Evolutionary conservation across 1,284 basidiomycete genomes (phyloP).

Genomic region (Malassezia dermatis): DNA sequence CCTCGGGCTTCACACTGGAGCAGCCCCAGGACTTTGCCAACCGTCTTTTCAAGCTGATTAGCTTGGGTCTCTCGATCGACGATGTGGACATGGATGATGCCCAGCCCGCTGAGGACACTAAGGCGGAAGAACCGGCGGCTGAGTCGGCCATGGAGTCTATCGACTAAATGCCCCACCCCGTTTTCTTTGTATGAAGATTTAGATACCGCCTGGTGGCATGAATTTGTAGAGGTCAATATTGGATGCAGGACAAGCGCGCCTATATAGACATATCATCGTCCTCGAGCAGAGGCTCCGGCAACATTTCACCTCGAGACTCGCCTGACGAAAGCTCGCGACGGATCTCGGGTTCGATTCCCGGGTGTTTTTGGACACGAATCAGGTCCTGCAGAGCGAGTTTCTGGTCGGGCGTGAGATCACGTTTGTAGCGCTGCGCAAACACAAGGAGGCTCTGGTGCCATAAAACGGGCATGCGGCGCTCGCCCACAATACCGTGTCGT

Average conservation of each 20-base stretch:
- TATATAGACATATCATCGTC: conserved; percentile 23
- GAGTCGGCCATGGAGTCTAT: conserved; percentile 47
- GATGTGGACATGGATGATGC: conserved; percentile 23
- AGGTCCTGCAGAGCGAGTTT: conserved; percentile 95
- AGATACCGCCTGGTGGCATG: conserved; percentile 5
- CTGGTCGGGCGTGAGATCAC: conserved; percentile 93
- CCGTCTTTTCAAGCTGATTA: conserved; percentile 96
- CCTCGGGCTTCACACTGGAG: conserved; percentile 70
- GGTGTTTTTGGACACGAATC: conserved; percentile 72
- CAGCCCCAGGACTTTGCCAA: conserved; percentile 88
- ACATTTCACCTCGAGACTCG: conserved; percentile 52
- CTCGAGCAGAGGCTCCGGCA: conserved; percentile 43
- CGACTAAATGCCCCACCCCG: conserved; percentile 27
- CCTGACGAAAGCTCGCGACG: conserved; percentile 62
- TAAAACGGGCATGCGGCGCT: conserved; percentile 61
- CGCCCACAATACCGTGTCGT: conserved; percentile 19
- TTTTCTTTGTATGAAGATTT: conserved; percentile 1
- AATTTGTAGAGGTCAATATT: neutral
- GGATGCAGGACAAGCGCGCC: conserved; percentile 1
- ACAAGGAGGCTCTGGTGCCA: conserved; percentile 97
- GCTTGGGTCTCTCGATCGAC: conserved; percentile 56
- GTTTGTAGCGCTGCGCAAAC: conserved; percentile 89
- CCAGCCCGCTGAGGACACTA: conserved; percentile 23
- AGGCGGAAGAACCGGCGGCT: conserved; percentile 35
- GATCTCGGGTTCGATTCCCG: conserved; percentile 80